Percentiles rank a stretch among this genome's conserved stretches.
Evolutionary conservation across 371 early-diverging fungal species (phyloP).

Genomic region (Mortierella sp.): DNA sequence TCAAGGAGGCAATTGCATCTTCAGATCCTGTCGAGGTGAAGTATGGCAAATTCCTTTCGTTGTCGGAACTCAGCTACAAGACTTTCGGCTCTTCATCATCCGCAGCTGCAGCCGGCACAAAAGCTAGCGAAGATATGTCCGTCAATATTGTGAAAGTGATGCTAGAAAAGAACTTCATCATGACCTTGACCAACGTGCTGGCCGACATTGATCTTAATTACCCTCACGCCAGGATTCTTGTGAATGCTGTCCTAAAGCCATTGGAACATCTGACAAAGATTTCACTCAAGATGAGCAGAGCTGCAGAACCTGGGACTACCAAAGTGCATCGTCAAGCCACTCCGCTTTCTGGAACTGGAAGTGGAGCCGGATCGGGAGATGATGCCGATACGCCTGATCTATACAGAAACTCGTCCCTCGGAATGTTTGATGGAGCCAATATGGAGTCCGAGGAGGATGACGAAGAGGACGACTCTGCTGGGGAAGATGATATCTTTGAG

Average conservation of each 20-base stretch:
- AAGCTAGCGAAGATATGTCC: conserved; percentile 68
- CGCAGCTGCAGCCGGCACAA: conserved; percentile 49
- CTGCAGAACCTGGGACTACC: conserved; percentile 59
- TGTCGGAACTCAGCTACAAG: conserved; percentile 81
- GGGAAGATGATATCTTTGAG: conserved; percentile 77
- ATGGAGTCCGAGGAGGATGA: conserved; percentile 77
- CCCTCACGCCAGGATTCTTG: conserved; percentile 82
- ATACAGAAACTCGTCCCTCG: conserved; percentile 92
- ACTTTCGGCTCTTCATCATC: conserved; percentile 72
- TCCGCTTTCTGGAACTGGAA: conserved; percentile 53
- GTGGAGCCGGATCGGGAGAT: conserved; percentile 67
- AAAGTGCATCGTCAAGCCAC: conserved; percentile 47
- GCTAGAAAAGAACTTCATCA: conserved; percentile 92
- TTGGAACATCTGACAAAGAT: conserved; percentile 89
- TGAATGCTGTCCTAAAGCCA: conserved; percentile 85
- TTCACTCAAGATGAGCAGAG: conserved; percentile 84
- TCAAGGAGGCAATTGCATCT: conserved; percentile 72
- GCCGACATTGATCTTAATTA: conserved; percentile 92
- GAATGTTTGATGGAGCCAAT: conserved; percentile 83
- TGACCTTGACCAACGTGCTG: conserved; percentile 80
- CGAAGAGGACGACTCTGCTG: conserved; percentile 71
- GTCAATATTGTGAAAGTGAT: conserved; percentile 82
- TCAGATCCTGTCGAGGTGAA: conserved; percentile 68
- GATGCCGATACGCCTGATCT: conserved; percentile 86
- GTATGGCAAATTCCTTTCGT: conserved; percentile 76